A percentile compares a stretch with the other conserved stretches of the same genome.
These are phyloP conservation scores for Kregervanrija fluxuum DNA, from an alignment of 805 yeast genomes.

Conservation along the genomic window DNA sequence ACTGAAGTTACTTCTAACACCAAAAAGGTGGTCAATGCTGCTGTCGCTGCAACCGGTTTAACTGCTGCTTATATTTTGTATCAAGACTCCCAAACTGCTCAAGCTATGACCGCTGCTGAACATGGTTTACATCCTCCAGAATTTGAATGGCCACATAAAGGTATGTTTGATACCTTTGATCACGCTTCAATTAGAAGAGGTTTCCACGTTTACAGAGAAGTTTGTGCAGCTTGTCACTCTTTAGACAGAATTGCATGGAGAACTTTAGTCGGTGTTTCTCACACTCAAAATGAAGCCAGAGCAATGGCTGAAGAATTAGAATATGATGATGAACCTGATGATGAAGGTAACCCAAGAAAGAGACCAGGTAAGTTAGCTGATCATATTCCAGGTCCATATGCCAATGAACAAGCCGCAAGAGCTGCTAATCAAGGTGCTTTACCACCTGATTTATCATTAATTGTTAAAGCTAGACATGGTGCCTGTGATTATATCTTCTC, in stretches of 20 bases:
- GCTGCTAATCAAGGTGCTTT: slow-evolving; percentile 99
- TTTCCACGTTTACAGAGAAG: slow-evolving; percentile 97
- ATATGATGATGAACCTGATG: slow-evolving; percentile 94
- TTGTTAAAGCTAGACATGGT: slow-evolving; percentile 98
- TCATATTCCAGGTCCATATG: slow-evolving; percentile 89
- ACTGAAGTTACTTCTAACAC: slow-evolving; percentile 27
- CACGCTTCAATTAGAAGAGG: slow-evolving; percentile 98
- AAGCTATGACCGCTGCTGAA: slow-evolving; percentile 98
- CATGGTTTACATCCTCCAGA: slow-evolving; percentile 97
- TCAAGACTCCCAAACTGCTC: slow-evolving; percentile 79
- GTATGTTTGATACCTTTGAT: slow-evolving; percentile 86
- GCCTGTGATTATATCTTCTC: slow-evolving; percentile 93
- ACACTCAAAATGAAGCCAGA: slow-evolving; percentile 82
- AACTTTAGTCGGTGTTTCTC: slow-evolving; percentile 94
- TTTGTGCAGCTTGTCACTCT: slow-evolving; percentile 98
- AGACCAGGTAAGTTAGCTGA: slow-evolving; percentile 98
- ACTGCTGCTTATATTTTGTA: slow-evolving; percentile 77
- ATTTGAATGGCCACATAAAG: slow-evolving; percentile 89
- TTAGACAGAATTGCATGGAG: slow-evolving; percentile 97
- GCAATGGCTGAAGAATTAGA: slow-evolving; percentile 94
- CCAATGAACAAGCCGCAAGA: slow-evolving; percentile 98
- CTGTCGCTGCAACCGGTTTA: slow-evolving; percentile 68
- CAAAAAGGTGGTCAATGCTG: slow-evolving; percentile 51
- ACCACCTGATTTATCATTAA: slow-evolving; percentile 95
- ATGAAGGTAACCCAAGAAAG: slow-evolving; percentile 95